Evolutionary conservation across 2,329 filamentous ascomycete genomes (phyloP).

Genomic region (Herpomyces periplanetae): DNA sequence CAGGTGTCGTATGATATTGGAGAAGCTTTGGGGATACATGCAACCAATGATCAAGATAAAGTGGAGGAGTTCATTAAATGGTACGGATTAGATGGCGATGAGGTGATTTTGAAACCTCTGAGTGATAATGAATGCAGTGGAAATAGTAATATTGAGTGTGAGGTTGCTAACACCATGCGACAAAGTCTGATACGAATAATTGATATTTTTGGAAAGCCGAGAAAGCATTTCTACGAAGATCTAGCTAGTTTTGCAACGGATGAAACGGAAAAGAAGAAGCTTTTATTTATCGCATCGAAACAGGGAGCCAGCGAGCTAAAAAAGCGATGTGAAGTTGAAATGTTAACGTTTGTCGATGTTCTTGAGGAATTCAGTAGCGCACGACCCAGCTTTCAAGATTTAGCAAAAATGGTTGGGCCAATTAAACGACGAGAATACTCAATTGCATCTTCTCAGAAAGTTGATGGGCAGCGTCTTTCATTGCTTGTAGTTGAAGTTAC

Average conservation of each 20-base stretch:
- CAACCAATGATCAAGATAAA: constrained; percentile 47
- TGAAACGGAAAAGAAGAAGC: constrained; percentile 37
- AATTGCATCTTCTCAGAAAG: constrained; percentile 87
- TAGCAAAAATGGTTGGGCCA: constrained; percentile 48
- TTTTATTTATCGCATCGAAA: constrained; percentile 25
- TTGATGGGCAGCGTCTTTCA: constrained; percentile 53
- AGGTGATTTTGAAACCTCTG: constrained; percentile 61
- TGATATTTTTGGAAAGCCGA: constrained; percentile 81
- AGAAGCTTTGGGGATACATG: constrained; percentile 79
- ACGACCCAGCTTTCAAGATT: constrained; percentile 50
- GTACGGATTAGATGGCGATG: constrained; percentile 45
- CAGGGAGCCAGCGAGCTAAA: constrained; percentile 72
- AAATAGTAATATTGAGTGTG: constrained; percentile 43
- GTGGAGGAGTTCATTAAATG: constrained; percentile 54
- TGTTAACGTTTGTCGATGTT: constrained; percentile 56
- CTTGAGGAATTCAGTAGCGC: constrained; percentile 64
- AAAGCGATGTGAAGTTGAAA: constrained; percentile 58
- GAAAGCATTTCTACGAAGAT: constrained; percentile 87
- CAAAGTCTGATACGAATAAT: constrained; percentile 69
- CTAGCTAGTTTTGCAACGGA: constrained; percentile 55
- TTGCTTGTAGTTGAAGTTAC: constrained; percentile 90
- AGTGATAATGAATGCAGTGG: constrained; percentile 26
- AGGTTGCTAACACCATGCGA: constrained; percentile 72
- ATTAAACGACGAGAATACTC: constrained; percentile 94
- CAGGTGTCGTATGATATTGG: constrained; percentile 87